These are phyloP conservation scores for Puccinia novopanici DNA, from an alignment of 1,284 basidiomycete species.

Conservation along the genomic window DNA sequence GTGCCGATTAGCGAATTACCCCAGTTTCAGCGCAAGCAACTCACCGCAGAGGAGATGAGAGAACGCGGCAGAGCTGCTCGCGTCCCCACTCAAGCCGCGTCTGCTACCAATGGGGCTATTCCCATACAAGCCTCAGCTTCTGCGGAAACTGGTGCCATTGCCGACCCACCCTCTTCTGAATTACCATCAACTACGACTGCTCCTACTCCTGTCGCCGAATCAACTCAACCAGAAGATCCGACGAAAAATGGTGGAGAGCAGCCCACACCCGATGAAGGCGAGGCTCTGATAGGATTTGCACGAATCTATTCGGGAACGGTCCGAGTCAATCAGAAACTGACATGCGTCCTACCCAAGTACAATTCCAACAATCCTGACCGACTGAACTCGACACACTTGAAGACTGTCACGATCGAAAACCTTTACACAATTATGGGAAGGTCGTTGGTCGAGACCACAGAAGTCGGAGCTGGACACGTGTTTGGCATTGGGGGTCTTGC, in stretches of 20 bases:
- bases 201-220: constrained; percentile 43
- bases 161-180: constrained; percentile 17
- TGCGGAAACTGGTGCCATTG: constrained; percentile 53
- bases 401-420: constrained; percentile 70
- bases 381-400: constrained; percentile 66
- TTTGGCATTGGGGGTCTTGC: constrained; percentile 90
- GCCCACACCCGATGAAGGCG: constrained; percentile 60
- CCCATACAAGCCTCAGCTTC: constrained; percentile 55
- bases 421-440: constrained; percentile 98
- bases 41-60: constrained; percentile 86
- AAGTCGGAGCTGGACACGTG: constrained; percentile 90
- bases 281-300: constrained; percentile 84
- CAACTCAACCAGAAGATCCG: constrained; percentile 29
- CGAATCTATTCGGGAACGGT: constrained; percentile 89
- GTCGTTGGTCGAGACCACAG: constrained; percentile 79
- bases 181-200: constrained; percentile 31
- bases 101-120: constrained; percentile 54
- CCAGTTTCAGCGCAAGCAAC: constrained; percentile 73
- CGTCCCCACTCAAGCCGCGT: constrained; percentile 59
- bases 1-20: constrained; percentile 78
- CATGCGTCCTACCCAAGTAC: constrained; percentile 87
- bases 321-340: constrained; percentile 68
- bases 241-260: constrained; percentile 51
- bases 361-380: constrained; percentile 70
- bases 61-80: constrained; percentile 68